Conservation (phyloP, 1,284 basidiomycete species). For the Ceratobasidium sp. region DNA sequence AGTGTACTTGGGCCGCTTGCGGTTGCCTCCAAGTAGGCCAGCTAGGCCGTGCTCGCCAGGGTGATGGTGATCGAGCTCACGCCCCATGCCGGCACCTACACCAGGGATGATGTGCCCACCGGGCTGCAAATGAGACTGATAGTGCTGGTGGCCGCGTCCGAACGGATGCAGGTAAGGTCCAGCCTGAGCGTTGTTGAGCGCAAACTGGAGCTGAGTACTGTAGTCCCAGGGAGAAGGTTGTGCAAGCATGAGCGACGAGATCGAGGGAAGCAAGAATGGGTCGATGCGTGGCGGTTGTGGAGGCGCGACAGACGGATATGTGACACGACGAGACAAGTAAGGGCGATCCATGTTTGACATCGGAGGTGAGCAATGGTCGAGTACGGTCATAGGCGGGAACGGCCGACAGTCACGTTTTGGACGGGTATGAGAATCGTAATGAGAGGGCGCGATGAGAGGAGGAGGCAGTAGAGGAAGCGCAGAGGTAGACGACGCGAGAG, state of each 20-base stretch:
- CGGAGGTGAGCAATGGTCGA: conserved; percentile 17
- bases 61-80: conserved; percentile 39
- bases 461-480: conserved; percentile 31
- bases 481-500: conserved; percentile 9
- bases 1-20: conserved; percentile 86
- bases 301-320: conserved; percentile 31
- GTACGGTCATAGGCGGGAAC: conserved; percentile 40
- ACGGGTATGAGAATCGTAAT: conserved; percentile 9
- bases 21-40: conserved; percentile 47
- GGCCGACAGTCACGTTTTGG: conserved; percentile 36
- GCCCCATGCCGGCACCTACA: conserved; percentile 31
- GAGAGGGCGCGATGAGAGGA: neutral
- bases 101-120: conserved; percentile 38
- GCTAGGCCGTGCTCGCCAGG: conserved; percentile 40
- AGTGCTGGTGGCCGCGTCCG: conserved; percentile 38
- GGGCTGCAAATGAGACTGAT: conserved; percentile 36
- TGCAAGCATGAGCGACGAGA: conserved; percentile 39
- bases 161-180: conserved; percentile 35
- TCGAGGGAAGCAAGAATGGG: conserved; percentile 40
- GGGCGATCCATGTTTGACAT: conserved; percentile 36
- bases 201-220: conserved; percentile 37
- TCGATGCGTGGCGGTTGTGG: conserved; percentile 38
- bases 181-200: conserved; percentile 31
- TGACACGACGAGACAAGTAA: conserved; percentile 36
- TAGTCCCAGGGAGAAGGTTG: conserved; percentile 37